Evolutionary conservation across 371 early-diverging fungal species (phyloP).

Genomic region (Circinella minor): DNA sequence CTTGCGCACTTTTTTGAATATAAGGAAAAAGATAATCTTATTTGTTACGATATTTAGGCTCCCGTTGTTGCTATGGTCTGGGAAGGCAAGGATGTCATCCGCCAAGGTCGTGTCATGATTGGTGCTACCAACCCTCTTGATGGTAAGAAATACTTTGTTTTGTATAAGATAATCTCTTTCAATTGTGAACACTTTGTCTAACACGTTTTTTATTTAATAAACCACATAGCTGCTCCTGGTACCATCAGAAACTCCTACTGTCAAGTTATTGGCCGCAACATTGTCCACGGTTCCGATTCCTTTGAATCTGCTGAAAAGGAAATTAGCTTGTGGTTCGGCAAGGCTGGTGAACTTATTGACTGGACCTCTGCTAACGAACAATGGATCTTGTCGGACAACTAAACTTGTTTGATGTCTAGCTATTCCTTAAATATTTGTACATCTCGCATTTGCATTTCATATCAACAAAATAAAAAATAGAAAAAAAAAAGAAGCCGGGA

Average conservation of each 20-base stretch:
- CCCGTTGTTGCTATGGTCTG: conserved; percentile 83
- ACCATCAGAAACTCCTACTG: conserved; percentile 96
- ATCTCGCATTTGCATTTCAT: no score
- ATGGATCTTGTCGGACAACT: conserved; percentile 53
- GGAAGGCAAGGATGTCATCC: conserved; percentile 91
- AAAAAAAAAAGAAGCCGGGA: no score
- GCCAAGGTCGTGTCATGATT: conserved; percentile 86
- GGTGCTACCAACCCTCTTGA: conserved; percentile 86
- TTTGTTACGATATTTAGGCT: conserved; percentile 32
- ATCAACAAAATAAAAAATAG: no score
- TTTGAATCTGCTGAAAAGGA: conserved; percentile 93
- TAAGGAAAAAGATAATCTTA: not conserved
- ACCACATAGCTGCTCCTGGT: conserved; percentile 73
- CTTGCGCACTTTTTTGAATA: no score
- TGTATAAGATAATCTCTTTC: no score
- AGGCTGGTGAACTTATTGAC: conserved; percentile 55
- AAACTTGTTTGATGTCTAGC: not conserved
- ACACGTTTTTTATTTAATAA: no score
- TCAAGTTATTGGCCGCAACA: conserved; percentile 63
- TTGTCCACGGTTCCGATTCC: conserved; percentile 94
- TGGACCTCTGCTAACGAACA: conserved; percentile 49
- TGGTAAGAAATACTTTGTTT: not conserved
- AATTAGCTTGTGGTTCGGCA: conserved; percentile 91
- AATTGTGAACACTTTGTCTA: no score
- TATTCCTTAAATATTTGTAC: no score